A percentile compares a stretch with the other conserved stretches of the same genome.
phyloP scores from a whole-genome alignment of 2,329 filamentous ascomycete genomes.

The Alternaria sp. region DNA sequence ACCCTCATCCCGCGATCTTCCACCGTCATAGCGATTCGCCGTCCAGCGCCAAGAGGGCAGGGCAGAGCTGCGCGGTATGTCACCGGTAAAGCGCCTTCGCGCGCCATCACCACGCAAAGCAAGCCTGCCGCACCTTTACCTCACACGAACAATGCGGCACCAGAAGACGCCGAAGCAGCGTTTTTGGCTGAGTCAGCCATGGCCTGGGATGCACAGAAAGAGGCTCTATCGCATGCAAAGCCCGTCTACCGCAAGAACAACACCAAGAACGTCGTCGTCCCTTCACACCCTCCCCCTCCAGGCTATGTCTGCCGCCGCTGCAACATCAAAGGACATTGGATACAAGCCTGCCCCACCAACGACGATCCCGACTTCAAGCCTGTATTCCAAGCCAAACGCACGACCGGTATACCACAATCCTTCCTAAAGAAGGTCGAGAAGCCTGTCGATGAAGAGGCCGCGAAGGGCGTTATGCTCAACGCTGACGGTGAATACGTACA shows the following conservation, averaged over 20 bases:
- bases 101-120: slow-evolving; percentile 77
- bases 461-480: slow-evolving; percentile 94
- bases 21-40: slow-evolving; percentile 85
- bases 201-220: slow-evolving; percentile 92
- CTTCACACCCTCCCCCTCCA: slow-evolving; percentile 89
- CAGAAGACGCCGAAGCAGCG: slow-evolving; percentile 91
- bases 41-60: slow-evolving; percentile 85
- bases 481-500: slow-evolving; percentile 97
- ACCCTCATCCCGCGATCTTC: slow-evolving; percentile 96
- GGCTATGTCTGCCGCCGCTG: slow-evolving; percentile 97
- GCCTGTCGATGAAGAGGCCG: slow-evolving; percentile 82
- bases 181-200: slow-evolving; percentile 91
- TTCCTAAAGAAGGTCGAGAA: slow-evolving; percentile 97
- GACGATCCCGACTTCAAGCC: slow-evolving; percentile 96
- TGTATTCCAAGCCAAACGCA: slow-evolving; percentile 90
- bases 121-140: slow-evolving; percentile 58
- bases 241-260: slow-evolving; percentile 51
- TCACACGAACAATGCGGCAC: slow-evolving; percentile 70
- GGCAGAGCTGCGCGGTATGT: slow-evolving; percentile 94
- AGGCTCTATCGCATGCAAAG: slow-evolving; percentile 80
- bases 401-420: slow-evolving; percentile 94
- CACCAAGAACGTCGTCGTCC: slow-evolving; percentile 76
- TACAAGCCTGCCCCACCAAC: slow-evolving; percentile 97
- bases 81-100: slow-evolving; percentile 91
- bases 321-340: slow-evolving; percentile 99